Conservation (phyloP, 2,329 filamentous ascomycete genomes). For the Botrytis cinerea region DNA sequence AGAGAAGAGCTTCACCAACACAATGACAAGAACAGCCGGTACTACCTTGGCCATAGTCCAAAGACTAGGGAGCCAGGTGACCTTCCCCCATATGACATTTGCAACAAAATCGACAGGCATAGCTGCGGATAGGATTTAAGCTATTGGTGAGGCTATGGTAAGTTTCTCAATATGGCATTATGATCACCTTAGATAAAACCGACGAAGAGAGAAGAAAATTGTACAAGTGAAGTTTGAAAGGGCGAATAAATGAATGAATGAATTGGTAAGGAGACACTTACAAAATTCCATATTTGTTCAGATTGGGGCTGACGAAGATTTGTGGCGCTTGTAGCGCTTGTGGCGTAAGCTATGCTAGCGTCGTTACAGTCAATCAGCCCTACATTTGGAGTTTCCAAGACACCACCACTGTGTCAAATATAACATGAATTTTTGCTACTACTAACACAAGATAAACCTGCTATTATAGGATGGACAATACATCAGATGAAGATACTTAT, state of each 20-base stretch:
- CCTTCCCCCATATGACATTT: slow-evolving; percentile 32
- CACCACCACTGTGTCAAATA: not conserved
- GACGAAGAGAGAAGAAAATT: not conserved
- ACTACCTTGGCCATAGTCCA: slow-evolving; percentile 56
- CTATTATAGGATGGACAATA: slow-evolving; percentile 20
- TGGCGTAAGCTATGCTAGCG: slow-evolving; percentile 18
- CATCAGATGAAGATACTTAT: slow-evolving; percentile 56
- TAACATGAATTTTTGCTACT: slow-evolving; percentile 1
- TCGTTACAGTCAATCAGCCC: slow-evolving; percentile 13
- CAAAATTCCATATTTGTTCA: slow-evolving; percentile 22
- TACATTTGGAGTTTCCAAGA: not conserved
- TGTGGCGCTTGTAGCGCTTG: slow-evolving; percentile 22
- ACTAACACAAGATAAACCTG: not conserved
- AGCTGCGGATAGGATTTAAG: slow-evolving; percentile 5
- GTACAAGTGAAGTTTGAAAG: not conserved
- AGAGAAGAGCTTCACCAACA: slow-evolving; percentile 72
- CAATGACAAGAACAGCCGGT: slow-evolving; percentile 53
- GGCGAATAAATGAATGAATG: not conserved
- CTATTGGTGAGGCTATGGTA: not conserved
- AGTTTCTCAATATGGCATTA: slow-evolving; percentile 15
- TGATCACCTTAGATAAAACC: not conserved
- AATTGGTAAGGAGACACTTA: not conserved
- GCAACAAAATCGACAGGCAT: slow-evolving; percentile 41
- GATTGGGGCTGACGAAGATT: slow-evolving; percentile 12
- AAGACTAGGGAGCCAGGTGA: slow-evolving; percentile 33